phyloP scores from a whole-genome alignment of 1,139 yeast genomes.

The Saccharomycopsis crataegensis region DNA sequence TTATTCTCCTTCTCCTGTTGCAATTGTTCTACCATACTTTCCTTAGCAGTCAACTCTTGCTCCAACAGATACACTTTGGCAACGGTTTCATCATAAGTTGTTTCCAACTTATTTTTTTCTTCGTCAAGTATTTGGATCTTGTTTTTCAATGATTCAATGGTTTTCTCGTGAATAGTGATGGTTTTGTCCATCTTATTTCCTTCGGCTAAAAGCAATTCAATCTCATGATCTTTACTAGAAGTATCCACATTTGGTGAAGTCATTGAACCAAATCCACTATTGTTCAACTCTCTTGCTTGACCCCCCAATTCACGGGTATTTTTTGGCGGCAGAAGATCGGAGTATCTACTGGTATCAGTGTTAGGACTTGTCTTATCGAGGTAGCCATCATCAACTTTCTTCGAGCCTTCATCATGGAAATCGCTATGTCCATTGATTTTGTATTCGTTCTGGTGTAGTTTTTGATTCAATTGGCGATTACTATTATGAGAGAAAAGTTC shows the following conservation, averaged over 20 bases:
- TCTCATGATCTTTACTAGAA: constrained; percentile 24
- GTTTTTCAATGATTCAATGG: constrained; percentile 21
- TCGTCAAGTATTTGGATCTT: constrained; percentile 16
- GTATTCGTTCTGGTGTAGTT: no score
- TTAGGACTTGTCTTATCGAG: neutral
- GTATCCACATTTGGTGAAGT: neutral
- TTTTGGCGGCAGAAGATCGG: neutral
- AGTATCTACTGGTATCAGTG: neutral
- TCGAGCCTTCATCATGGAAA: no score
- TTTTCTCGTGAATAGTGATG: constrained; percentile 31
- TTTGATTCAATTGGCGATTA: no score
- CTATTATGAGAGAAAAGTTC: no score
- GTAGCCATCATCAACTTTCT: neutral
- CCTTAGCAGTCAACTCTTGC: neutral
- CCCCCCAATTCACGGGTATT: neutral
- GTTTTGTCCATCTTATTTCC: constrained; percentile 36
- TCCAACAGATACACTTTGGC: constrained; percentile 12
- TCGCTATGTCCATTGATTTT: no score
- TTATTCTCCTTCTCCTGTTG: neutral
- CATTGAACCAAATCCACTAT: neutral
- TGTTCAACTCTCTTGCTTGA: no score
- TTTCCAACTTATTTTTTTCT: neutral
- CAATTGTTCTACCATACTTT: neutral
- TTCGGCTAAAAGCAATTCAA: constrained; percentile 32
- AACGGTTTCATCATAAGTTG: constrained; percentile 3